A percentile compares a stretch with the other conserved stretches of the same genome.
phyloP scores from a whole-genome alignment of 1,284 basidiomycete genomes.

The Moniliophthora roreri region DNA sequence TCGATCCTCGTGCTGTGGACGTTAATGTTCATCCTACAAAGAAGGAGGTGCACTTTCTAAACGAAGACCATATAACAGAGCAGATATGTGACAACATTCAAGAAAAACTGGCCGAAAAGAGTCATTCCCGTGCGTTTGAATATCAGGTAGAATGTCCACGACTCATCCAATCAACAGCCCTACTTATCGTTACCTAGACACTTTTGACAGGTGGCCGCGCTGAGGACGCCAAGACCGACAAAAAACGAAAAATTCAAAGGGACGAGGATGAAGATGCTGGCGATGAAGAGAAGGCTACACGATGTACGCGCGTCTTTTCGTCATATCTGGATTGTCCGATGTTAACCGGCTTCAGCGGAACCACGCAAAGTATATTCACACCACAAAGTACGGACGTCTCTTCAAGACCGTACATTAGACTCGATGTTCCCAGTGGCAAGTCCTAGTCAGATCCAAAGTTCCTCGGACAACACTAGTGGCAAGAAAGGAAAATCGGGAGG shows the following conservation, averaged over 20 bases:
- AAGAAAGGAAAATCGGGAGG: background rate
- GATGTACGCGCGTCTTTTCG: background rate
- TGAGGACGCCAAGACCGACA: constrained; percentile 28
- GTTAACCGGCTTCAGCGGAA: constrained; percentile 10
- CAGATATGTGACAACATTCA: constrained; percentile 77
- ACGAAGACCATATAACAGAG: constrained; percentile 89
- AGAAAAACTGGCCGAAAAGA: constrained; percentile 63
- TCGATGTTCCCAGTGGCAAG: constrained; percentile 81
- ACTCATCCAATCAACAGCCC: background rate
- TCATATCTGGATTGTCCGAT: background rate
- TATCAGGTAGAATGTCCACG: constrained; percentile 63
- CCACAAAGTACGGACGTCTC: constrained; percentile 91
- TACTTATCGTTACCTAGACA: constrained; percentile 43
- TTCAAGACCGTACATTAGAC: constrained; percentile 87
- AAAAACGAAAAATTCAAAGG: constrained; percentile 45
- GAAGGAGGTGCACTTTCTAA: constrained; percentile 92
- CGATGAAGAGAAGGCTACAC: constrained; percentile 28
- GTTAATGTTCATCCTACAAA: constrained; percentile 99
- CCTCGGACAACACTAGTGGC: constrained; percentile 14
- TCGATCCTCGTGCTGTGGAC: constrained; percentile 89
- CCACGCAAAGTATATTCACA: constrained; percentile 62
- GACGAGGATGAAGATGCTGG: constrained; percentile 36
- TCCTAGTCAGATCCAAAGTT: constrained; percentile 41
- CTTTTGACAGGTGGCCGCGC: constrained; percentile 55
- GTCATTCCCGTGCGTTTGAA: constrained; percentile 72